These are phyloP conservation scores for Orbilia javanica DNA, from an alignment of 2,329 filamentous ascomycete genomes.

Conservation along the genomic window DNA sequence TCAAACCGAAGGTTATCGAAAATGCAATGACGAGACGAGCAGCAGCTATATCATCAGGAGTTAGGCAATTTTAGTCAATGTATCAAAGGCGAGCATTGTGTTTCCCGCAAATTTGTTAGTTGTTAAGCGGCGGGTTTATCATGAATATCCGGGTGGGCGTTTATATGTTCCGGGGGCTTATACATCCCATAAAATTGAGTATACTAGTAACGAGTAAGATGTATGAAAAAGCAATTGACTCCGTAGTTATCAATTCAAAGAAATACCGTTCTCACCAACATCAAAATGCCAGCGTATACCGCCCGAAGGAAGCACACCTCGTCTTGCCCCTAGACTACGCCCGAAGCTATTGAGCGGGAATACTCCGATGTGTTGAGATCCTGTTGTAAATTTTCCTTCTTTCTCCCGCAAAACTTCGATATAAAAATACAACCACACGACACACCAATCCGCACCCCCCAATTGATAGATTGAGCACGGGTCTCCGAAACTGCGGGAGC, in stretches of 20 bases:
- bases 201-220: neutral
- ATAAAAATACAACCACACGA: conserved; percentile 41
- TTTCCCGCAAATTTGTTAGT: conserved; percentile 6
- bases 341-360: neutral
- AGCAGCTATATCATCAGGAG: conserved; percentile 48
- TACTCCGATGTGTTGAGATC: conserved; percentile 30
- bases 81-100: too few relatives aligned
- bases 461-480: neutral
- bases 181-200: neutral
- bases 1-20: conserved; percentile 49
- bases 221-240: neutral
- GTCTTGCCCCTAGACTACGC: too few relatives aligned
- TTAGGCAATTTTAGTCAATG: conserved; percentile 41
- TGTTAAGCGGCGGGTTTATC: conserved; percentile 6
- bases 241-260: neutral
- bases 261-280: neutral
- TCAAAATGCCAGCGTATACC: neutral
- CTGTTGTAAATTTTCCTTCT: conserved; percentile 43
- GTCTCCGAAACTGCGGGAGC: conserved; percentile 11
- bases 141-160: conserved; percentile 22
- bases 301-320: neutral
- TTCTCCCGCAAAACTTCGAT: conserved; percentile 33
- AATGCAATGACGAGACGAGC: conserved; percentile 55
- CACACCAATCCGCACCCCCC: conserved; percentile 4
- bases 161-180: neutral